Base-by-base conservation (phyloP, 2,329 filamentous ascomycete species). In the Alternaria consortialis region DNA sequence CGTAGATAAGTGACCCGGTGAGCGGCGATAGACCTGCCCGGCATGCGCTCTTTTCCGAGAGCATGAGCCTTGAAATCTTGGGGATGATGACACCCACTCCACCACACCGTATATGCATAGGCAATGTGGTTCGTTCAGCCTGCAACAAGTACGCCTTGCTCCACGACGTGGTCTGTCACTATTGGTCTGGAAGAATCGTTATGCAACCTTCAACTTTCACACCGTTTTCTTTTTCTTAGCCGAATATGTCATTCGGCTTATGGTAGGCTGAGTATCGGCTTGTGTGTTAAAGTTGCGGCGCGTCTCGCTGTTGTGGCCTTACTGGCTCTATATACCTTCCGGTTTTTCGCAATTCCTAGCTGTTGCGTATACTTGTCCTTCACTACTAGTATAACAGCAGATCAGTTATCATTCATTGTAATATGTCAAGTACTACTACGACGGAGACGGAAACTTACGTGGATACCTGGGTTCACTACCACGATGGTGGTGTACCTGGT, bases 401-500 rank as follows among this genome's bases (percentile, higher is more conserved):
- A 31, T 34, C 11, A 15, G 25, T 29, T 15, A 43, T 36, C 25
- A 7, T 25, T 53, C 5, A 12, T n/a, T n/a, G n/a, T 34, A 60
- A 3, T 20, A 62, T 70, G 64, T 63, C 66, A 13, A 52, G 50
- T 9, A 70, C 53, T 7, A 71, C 56, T 4, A 54, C 55, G 32
- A 54, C 57, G 29, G 46, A 25, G 20, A 66, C 61, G 11, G 27
- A 67, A 31, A 66, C 55, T 3, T 23, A 65, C 48, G 52, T 63
- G 7, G 58, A 64, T 32, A 58, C 54, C 5, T 75, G 69, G 63
- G 70, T 75, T 0, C 66, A 75, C 37, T 76, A 75, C 55, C 72
- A 76, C 17, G 73, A 76, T 62, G 73, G 74, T 25, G 73, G 73
- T 1, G 54, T 71, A 5, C 71, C 71, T 5, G 73, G 74, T 23